Conservation (phyloP, 768 basidiomycete species). For the Lentinula guzmanii region DNA sequence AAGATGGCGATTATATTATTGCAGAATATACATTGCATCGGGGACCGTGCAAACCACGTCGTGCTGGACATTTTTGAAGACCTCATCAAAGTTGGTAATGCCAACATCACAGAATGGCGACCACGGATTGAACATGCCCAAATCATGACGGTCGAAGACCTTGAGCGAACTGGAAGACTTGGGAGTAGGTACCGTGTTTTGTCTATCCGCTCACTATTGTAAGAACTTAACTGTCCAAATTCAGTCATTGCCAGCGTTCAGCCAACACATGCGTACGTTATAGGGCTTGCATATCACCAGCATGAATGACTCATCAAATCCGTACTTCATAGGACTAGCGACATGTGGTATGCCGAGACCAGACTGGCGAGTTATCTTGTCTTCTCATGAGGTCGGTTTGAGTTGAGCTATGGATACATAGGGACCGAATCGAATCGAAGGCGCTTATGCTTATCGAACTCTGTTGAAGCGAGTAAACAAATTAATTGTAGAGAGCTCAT, state of each 20-base stretch:
- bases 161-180: slow-evolving; percentile 61
- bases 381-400: background rate
- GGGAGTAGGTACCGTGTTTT: slow-evolving; percentile 48
- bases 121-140: slow-evolving; percentile 93
- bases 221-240: no score
- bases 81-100: slow-evolving; percentile 33
- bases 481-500: background rate
- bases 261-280: slow-evolving; percentile 79
- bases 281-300: background rate
- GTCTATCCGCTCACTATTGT: no score
- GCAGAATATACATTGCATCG: slow-evolving; percentile 86
- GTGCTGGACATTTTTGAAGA: slow-evolving; percentile 81
- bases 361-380: slow-evolving; percentile 47
- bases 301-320: background rate
- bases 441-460: slow-evolving; percentile 86
- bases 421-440: slow-evolving; percentile 78
- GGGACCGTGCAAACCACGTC: slow-evolving; percentile 81
- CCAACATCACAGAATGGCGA: slow-evolving; percentile 44
- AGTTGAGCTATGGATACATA: slow-evolving; percentile 16
- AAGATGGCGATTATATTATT: background rate
- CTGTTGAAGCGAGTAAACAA: slow-evolving; percentile 53
- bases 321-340: slow-evolving; percentile 52
- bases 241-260: slow-evolving; percentile 88
- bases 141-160: slow-evolving; percentile 67
- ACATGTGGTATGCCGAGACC: slow-evolving; percentile 89